Base-by-base conservation (phyloP, 2,329 filamentous ascomycete genomes). In the Dryadomyces quercivorus region DNA sequence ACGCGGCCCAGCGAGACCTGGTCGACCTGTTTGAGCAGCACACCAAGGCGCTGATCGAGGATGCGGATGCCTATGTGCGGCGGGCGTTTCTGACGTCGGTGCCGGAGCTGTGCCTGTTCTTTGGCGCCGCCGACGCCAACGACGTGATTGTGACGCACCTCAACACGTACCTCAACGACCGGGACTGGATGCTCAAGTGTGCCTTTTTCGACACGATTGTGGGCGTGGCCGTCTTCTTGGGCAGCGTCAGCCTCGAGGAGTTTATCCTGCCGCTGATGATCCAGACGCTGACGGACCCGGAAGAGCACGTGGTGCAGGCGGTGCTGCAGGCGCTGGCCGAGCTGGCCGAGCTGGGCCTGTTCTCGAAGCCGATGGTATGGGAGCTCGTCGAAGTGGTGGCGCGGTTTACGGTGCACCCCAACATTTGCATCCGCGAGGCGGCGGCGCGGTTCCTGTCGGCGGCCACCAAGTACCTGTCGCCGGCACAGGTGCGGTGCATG, bases 181-280 rank as follows among this genome's bases (percentile, higher is more conserved):
- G 86, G 45, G 91, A 98, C 66, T 98, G 93, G 93, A 89, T 89
- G 66, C 72, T 98, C 36, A 96, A 95, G 67, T 96, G 90, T 63
- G 90, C 92, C 2, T 97, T 97, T 65, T 96, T 98, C 63, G 91
- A 95, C 64, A 88, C 90, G 0, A 89, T 97, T 26, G 88, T 97
- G 16, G 92, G 91, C 3, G 91, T 98, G 59, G 88, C 91, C 4
- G 82, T 88, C 1, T 95, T 95, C 61, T 80, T 97, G 38, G 93
- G 93, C 31, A 90, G 87, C 57, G 87, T 84, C 38, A 94, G 85
- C 61, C 72, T 98, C 36, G 93, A 98, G 67, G 90, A 95, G 61
- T 98, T 96, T 62, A 95, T 97, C 59, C 71, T 98, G 26, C 93
- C 94, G 0, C 75, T 98, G 15, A 96, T 98, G 89, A 80, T 96